phyloP scores from a whole-genome alignment of 2,329 filamentous ascomycete genomes.

The Colletotrichum sp. region DNA sequence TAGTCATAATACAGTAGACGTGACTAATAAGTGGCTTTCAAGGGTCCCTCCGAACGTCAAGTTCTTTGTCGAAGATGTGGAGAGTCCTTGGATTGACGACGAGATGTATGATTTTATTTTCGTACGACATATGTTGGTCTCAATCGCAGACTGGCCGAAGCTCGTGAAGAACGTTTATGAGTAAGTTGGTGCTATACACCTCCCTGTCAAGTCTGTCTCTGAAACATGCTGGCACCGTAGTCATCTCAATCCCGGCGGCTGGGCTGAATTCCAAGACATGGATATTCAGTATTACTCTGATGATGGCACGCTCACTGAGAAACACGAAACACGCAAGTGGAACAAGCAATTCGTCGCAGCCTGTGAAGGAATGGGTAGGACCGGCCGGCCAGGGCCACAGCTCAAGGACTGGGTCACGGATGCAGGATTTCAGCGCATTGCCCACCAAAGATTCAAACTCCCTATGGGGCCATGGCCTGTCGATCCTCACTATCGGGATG shows the following conservation, averaged over 20 bases:
- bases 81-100: conserved; percentile 28
- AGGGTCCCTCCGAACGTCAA: conserved; percentile 37
- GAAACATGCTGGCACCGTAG: conserved; percentile 12
- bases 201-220: not conserved
- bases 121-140: conserved; percentile 34
- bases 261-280: not conserved
- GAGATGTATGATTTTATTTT: conserved; percentile 40
- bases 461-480: not conserved
- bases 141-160: conserved; percentile 35
- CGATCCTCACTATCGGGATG: not conserved
- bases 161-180: conserved; percentile 28
- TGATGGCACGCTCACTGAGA: not conserved
- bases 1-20: too few species aligned
- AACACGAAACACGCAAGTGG: not conserved
- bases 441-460: not conserved
- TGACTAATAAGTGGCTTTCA: not conserved
- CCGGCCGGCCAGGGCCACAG: not conserved
- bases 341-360: not conserved
- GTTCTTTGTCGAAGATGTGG: conserved; percentile 41
- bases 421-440: not conserved
- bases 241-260: conserved; percentile 29
- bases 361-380: not conserved
- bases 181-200: not conserved
- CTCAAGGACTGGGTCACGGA: not conserved
- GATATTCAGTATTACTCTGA: not conserved